Base-by-base conservation (phyloP, 768 basidiomycete species). In the Podaxis sp. region DNA sequence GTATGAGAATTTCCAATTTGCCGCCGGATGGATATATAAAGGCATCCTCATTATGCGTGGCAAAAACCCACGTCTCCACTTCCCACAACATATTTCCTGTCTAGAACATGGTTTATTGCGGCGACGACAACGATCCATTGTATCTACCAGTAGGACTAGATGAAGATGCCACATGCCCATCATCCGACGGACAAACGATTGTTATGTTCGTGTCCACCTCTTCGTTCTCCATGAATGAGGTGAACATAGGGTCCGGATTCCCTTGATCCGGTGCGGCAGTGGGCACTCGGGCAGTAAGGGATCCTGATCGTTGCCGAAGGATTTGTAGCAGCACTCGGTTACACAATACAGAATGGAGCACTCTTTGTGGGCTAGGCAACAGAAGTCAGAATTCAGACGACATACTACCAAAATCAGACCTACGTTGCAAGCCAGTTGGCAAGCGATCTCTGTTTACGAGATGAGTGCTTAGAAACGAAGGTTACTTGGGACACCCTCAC, bases 361-460 rank as follows among this genome's bases (percentile, higher is more conserved):
- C 75, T 36, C 77, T 74, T 63, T 79, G 78, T 4, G 76, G 75
- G 13, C 76, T 79, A 38, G 11, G 27, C 16, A 2, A 50, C 28
- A 32, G 6, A 37, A 5, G 21, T 25, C 27, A 46, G 50, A 16
- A 37, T 10, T 25, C 3, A 25, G 3, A 50, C 55, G 59, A 21
- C 59, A 23, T 37, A 21, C 28, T 28, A 25, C 25, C 21, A 10
- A 13, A 18, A 27, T 7, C n/a, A 28, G n/a, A 68, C 74, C 27
- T 61, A 77, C 77, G 76, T 75, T 55, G 74, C 74, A 25, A 79
- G 71, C 78, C 77, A 79, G 52, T 77, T 79, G 28, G 74, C 74
- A 50, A 76, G 73, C 37, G 68, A 66, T 0, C 69, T 48, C 76
- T 78, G 21, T 4, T 40, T 35, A 50, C 16, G 44, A 40, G 32